Percentiles rank a stretch among this genome's conserved stretches.
These are phyloP conservation scores for Mimosa pudica DNA, from an alignment of 306 rosid genomes.

Conservation along the genomic window DNA sequence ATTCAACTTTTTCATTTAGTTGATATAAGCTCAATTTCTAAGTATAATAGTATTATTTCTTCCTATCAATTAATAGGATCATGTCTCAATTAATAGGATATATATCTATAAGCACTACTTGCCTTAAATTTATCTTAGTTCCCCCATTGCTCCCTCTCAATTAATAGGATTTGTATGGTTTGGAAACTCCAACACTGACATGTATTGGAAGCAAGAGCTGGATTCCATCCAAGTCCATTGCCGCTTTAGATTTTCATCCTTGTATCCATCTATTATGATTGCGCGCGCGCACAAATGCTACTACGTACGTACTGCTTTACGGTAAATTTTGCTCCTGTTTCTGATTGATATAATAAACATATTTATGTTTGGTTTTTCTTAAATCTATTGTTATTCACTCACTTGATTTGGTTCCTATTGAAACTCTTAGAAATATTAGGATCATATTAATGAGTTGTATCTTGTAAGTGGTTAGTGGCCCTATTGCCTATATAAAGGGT, in stretches of 20 bases:
- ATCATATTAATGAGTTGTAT: too few species aligned
- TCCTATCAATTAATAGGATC: too few species aligned
- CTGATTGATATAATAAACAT: conserved; percentile 17
- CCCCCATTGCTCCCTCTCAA: conserved; percentile 24
- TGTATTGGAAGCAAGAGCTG: conserved; percentile 95
- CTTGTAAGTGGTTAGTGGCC: too few species aligned
- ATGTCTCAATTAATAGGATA: too few species aligned
- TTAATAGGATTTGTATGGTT: not conserved
- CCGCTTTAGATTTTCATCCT: conserved; percentile 93
- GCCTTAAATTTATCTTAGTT: conserved; percentile 13
- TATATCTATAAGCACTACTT: not conserved
- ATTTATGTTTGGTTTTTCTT: conserved; percentile 13
- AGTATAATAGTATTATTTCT: too few species aligned
- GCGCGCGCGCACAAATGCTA: conserved; percentile 67
- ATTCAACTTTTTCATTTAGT: too few species aligned
- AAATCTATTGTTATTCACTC: conserved; percentile 7
- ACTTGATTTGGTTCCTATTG: conserved; percentile 12
- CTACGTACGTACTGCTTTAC: conserved; percentile 94
- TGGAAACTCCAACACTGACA: conserved; percentile 42
- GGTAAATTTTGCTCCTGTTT: conserved; percentile 54
- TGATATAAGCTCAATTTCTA: too few species aligned
- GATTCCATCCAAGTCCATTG: conserved; percentile 93
- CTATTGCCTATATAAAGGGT: too few species aligned
- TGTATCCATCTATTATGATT: conserved; percentile 98
- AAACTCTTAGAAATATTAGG: too few species aligned